Evolutionary conservation across 305 asterid genomes (phyloP).

Genomic region (Caryopteris hybrid): DNA sequence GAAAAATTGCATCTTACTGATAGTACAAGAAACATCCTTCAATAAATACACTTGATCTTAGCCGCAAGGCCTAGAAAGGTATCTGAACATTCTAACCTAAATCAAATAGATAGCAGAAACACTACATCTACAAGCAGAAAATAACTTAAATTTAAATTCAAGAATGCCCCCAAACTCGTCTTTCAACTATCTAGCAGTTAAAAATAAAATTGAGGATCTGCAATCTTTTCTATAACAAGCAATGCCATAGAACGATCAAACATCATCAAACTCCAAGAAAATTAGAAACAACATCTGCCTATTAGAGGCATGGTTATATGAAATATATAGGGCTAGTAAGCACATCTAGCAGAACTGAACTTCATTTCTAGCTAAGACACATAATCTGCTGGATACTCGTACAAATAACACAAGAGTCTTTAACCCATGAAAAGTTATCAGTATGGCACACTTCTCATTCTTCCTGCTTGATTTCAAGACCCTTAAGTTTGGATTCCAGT

Average conservation of each 20-base stretch:
- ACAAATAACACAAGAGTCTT: conserved; percentile 19
- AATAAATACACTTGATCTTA: too few species aligned
- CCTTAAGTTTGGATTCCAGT: conserved; percentile 71
- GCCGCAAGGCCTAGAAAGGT: too few species aligned
- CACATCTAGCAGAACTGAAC: not conserved
- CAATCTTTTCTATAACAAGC: conserved; percentile 3
- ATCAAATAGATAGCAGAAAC: not conserved
- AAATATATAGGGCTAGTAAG: conserved; percentile 11
- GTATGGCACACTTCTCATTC: conserved; percentile 27
- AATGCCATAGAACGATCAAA: not conserved
- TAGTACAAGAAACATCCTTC: not conserved
- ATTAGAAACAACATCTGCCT: conserved; percentile 4
- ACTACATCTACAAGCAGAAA: too few species aligned
- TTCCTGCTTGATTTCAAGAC: conserved; percentile 74
- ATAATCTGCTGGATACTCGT: not conserved
- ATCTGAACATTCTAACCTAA: not conserved
- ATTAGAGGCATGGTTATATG: not conserved
- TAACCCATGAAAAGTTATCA: conserved; percentile 4
- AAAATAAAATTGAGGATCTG: not conserved
- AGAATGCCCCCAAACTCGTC: not conserved
- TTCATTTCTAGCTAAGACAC: conserved; percentile 12
- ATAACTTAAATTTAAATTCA: not conserved
- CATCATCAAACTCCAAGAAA: conserved; percentile 1
- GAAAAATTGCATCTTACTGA: not conserved
- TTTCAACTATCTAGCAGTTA: not conserved